Evolutionary conservation across 163 green algal species (phyloP), one percentile per base, ranked within the genome.

Genomic region (Prototheca cutis): DNA sequence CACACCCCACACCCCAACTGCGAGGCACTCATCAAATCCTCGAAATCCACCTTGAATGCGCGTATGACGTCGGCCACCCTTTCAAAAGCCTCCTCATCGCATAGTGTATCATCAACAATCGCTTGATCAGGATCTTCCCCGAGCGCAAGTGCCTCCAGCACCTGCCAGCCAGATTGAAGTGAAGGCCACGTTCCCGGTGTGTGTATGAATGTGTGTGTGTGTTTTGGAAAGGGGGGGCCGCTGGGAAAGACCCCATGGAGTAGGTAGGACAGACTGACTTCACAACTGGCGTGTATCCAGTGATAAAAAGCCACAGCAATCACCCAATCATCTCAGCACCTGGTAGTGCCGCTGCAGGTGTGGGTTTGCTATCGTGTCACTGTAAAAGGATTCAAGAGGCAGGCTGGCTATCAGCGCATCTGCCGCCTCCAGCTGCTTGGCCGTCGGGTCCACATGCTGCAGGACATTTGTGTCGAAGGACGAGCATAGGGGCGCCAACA

Each of bases 261-360:
- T n/a, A n/a, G n/a, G n/a, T n/a, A n/a, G n/a, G n/a, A n/a, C n/a
- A n/a, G n/a, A n/a, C n/a, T n/a, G n/a, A n/a, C n/a, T n/a, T n/a
- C n/a, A n/a, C n/a, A n/a, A n/a, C n/a, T n/a, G n/a, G n/a, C n/a
- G n/a, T n/a, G n/a, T n/a, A n/a, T n/a, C n/a, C n/a, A n/a, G n/a
- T n/a, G n/a, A n/a, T n/a, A n/a, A n/a, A n/a, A n/a, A n/a, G n/a
- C n/a, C n/a, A n/a, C n/a, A n/a, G n/a, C n/a, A n/a, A n/a, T n/a
- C n/a, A n/a, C n/a, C n/a, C n/a, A n/a, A n/a, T n/a, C n/a, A n/a
- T n/a, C n/a, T n/a, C n/a, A n/a, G n/a, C n/a, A 78, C 66, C 70
- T 70, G 29, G 40, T 68, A 81, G 58, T 79, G 62, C 4, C 74
- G 68, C 58, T 80, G 72, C 53, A 82, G 32, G 7, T 52, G 31